These are phyloP conservation scores for Pseudocercospora crystallina DNA, from an alignment of 2,329 filamentous ascomycete genomes.

Conservation along the genomic window DNA sequence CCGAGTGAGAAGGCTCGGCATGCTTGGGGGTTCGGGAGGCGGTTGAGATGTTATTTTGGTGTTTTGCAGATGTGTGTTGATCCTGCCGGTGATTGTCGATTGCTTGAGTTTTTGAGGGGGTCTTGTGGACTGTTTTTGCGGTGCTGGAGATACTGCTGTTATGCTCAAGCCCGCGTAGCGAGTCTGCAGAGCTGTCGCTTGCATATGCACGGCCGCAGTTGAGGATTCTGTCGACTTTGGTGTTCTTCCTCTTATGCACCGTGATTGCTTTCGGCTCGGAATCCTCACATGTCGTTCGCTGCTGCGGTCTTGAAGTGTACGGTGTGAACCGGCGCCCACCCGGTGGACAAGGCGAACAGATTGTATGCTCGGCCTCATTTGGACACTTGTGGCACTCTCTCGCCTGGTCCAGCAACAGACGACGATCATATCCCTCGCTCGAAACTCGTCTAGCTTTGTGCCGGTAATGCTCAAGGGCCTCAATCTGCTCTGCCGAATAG, in stretches of 20 bases:
- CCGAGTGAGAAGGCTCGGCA: conserved; percentile 9
- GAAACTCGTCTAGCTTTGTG: conserved; percentile 29
- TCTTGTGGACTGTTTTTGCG: conserved; percentile 5
- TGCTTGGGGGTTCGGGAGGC: conserved; percentile 6
- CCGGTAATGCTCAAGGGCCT: conserved; percentile 33
- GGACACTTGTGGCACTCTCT: too few species aligned
- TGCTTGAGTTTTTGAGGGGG: neutral
- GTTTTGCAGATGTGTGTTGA: neutral
- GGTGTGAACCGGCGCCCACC: conserved; percentile 3
- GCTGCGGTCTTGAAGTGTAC: conserved; percentile 2
- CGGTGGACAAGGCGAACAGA: neutral
- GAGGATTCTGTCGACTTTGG: conserved; percentile 10
- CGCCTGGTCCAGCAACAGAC: conserved; percentile 10
- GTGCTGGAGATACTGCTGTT: neutral
- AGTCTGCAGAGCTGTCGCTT: too few species aligned
- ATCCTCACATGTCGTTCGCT: conserved; percentile 4
- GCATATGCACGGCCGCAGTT: conserved; percentile 1
- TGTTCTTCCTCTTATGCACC: conserved; percentile 17
- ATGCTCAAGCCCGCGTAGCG: too few species aligned
- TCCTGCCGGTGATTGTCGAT: neutral
- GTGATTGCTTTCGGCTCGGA: conserved; percentile 12
- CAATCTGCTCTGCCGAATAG: conserved; percentile 30
- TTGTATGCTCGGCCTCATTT: too few species aligned
- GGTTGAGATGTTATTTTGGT: neutral
- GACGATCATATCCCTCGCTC: conserved; percentile 28